Percentiles rank a stretch among this genome's conserved stretches.
Conservation (phyloP, 257 asterid genomes). For the Ilex asprella region DNA sequence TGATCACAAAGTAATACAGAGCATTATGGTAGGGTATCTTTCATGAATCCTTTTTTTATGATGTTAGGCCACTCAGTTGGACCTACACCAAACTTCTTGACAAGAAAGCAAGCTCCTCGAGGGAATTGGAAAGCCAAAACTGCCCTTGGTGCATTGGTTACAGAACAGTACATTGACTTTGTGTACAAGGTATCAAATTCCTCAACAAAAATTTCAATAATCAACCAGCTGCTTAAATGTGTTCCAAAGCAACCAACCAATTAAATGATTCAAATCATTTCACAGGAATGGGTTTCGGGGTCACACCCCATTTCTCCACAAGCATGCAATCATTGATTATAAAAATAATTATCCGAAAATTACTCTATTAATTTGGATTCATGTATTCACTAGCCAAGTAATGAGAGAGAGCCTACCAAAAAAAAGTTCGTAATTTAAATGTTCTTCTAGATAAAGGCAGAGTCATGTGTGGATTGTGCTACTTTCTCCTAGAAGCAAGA, state of each 20-base stretch:
- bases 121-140: conserved; percentile 12
- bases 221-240: conserved; percentile 1
- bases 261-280: conserved; percentile 20
- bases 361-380: too few relatives aligned
- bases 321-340: too few relatives aligned
- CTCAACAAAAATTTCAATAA: conserved; percentile 17
- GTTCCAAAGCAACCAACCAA: conserved; percentile 19
- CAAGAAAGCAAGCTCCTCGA: conserved; percentile 11
- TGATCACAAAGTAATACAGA: conserved; percentile 6
- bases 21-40: conserved; percentile 2
- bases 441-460: too few relatives aligned
- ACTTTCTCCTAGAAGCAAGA: too few relatives aligned
- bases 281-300: conserved; percentile 13
- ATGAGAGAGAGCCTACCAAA: too few relatives aligned
- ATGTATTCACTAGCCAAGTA: too few relatives aligned
- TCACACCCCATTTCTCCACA: too few relatives aligned
- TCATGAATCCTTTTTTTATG: conserved; percentile 10
- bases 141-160: conserved; percentile 12
- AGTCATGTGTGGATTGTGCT: too few relatives aligned
- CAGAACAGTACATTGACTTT: conserved; percentile 16
- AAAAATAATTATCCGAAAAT: too few relatives aligned
- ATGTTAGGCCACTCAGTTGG: conserved; percentile 24
- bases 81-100: conserved; percentile 9
- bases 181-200: conserved; percentile 20
- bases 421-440: too few relatives aligned